Evolutionary conservation across 78 protist species (phyloP), one percentile per base, ranked within the genome.

Genomic region (Bigelowiella natans): DNA sequence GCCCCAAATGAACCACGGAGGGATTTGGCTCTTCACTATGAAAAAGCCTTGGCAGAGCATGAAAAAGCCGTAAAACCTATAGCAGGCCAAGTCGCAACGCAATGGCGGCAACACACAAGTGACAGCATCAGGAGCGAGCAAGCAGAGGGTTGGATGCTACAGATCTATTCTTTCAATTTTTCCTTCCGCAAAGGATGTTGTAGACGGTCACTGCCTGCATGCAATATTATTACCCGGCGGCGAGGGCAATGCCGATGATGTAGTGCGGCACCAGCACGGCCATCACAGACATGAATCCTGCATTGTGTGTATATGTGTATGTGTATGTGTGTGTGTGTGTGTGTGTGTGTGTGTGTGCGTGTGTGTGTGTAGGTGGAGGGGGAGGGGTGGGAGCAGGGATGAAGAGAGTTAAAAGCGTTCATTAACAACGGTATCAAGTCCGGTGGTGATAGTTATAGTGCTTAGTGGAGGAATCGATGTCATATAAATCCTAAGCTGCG

Each of bases 1-100:
- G 0, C 88, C 88, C 88, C 88, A 85, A 39, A 85, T 85, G 88
- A 85, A 85, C 39, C 36, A 85, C 30, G 30, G 39, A 18, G 88
- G 88, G 0, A 85, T 85, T 37, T 85, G 51, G 1, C 30, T 2
- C 34, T n/a, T 11, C 51, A 85, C 37, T 26, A 31, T n/a, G 39
- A 85, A 18, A 39, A 85, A 85, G 88, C 88, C 88, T 31, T 85
- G 51, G 88, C 88, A 85, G 39, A 85, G 88, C 88, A 85, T 85
- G 88, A 85, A 85, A 39, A 85, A 85, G 34, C 88, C 88, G 88
- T 85, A 85, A 37, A 85, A 37, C 1, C 51, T 63, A 28, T 28
- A 26, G 82, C 26, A 29, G 86, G 34, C 11, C 37, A 2, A 83
- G 86, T 2, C 2, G 39, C 39, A 36, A 31, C 7, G 37, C 86